phyloP scores from a whole-genome alignment of 148 eudicot genomes.

The Dysphania ambrosioides region DNA sequence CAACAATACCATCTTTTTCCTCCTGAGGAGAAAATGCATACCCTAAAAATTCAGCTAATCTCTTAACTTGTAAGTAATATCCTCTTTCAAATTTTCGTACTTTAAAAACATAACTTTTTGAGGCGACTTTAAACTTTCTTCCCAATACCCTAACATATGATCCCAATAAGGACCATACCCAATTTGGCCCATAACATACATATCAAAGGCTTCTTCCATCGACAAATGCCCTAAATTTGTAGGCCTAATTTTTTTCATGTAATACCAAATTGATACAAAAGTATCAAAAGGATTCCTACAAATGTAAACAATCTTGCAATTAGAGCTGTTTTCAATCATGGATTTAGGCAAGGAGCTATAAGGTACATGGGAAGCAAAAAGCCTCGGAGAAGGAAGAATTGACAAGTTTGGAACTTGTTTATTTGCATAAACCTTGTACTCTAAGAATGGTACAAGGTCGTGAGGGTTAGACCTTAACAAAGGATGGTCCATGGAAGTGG shows the following conservation, averaged over 20 bases:
- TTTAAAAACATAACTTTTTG: slow-evolving; percentile 47
- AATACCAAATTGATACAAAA: slow-evolving; percentile 55
- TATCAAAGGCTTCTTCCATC: slow-evolving; percentile 49
- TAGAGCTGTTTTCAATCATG: slow-evolving; percentile 16
- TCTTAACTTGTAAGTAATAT: slow-evolving; percentile 25
- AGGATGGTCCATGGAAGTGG: slow-evolving; percentile 31
- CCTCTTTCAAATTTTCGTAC: slow-evolving; percentile 38
- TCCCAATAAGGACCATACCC: slow-evolving; percentile 64
- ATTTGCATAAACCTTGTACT: slow-evolving; percentile 41
- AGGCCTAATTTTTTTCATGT: slow-evolving; percentile 30
- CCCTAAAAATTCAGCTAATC: slow-evolving; percentile 32
- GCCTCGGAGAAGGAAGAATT: slow-evolving; percentile 24
- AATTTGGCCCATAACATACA: slow-evolving; percentile 41
- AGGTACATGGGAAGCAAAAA: slow-evolving; percentile 52
- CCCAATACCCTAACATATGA: slow-evolving; percentile 51
- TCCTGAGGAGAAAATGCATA: slow-evolving; percentile 22
- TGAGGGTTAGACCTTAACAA: slow-evolving; percentile 52
- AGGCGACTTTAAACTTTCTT: slow-evolving; percentile 37
- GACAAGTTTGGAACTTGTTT: slow-evolving; percentile 26
- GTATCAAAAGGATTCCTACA: slow-evolving; percentile 61
- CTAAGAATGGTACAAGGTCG: slow-evolving; percentile 60
- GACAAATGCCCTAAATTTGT: slow-evolving; percentile 27
- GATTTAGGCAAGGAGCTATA: slow-evolving; percentile 37
- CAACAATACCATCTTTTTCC: slow-evolving; percentile 27
- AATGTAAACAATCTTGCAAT: slow-evolving; percentile 45